Evolutionary conservation across 169 alveolate species (phyloP), one percentile per base, ranked within the genome.

Genomic region (Besnoitia besnoiti): DNA sequence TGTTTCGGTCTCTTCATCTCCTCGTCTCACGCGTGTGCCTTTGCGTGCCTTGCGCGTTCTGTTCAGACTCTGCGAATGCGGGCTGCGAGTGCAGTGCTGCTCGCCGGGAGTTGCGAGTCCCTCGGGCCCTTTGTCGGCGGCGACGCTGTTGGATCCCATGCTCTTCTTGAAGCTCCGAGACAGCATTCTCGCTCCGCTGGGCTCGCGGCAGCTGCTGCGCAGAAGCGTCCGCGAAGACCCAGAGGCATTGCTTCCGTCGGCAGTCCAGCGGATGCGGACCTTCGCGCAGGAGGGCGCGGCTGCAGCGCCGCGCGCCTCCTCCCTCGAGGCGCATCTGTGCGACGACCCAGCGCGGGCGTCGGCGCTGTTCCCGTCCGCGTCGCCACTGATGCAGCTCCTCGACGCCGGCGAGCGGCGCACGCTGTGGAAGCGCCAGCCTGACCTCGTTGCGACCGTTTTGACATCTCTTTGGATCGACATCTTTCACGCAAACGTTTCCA

Each of bases 81-180:
- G n/a, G 44, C 46, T n/a, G 14, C 16, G 24, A 12, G 82, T 73
- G 44, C 39, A 10, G 27, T 35, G 27, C 46, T 42, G 8, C 44
- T 62, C 79, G 46, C 40, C 39, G 44, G 82, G 3, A 5, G 1
- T 5, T 16, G 12, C 67, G 67, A 0, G 33, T 3, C 33, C 67
- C 67, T 16, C 67, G 67, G 4, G 33, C 12, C 5, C 67, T 55
- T 55, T 16, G 12, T n/a, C 24, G 12, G 12, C 67, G 4, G 46
- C 82, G 12, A 16, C 47, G 19, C 87, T 77, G 33, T 12, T 77
- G 21, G 55, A 77, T 24, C 87, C 87, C 14, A 4, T 77, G 37
- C 37, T 40, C 40, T 77, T 77, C 40, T 39, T 77, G 50, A 77
- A 77, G 59, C 87, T 77, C 16, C 55, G 87, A 8, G 87, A 77